Evolutionary conservation across 192 early-diverging fungal species (phyloP), one percentile per base, ranked within the genome.

Genomic region (Chytriomyces sp.): DNA sequence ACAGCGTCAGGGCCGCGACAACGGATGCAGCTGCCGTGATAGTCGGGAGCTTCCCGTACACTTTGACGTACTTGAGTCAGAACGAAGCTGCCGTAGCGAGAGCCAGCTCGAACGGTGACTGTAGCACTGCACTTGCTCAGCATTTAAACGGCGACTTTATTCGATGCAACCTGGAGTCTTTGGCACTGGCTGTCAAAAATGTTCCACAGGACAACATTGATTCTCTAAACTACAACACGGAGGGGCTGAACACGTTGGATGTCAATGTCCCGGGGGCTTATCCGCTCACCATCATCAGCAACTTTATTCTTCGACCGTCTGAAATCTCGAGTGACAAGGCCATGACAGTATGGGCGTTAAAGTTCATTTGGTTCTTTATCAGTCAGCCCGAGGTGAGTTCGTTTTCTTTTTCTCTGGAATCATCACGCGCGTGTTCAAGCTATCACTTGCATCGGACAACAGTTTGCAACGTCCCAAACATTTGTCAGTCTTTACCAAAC

Each of bases 291-390:
- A 28, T 76, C 13, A 48, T 76, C 13, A 26, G 46, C 16, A 76
- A 76, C 45, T 47, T 67, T 59, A 45, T 76, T 45, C 46, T 76
- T 46, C 8, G 63, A 18, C 44, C 46, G 45, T 49, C 63, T 20
- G 45, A 46, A 45, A 67, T 76, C 47, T 44, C 74, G 46, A 28
- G 44, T 23, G 64, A 67, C 64, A 28, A 49, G 8, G 49, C 28
- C 20, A 50, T 28, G 45, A 50, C 74, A 3, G 24, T 48, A 18
- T 46, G 16, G 45, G 45, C 64, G n/a, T 64, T 76, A 10, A 7
- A 46, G 46, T 76, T 76, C 47, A 50, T 76, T 9, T 76, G 74
- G 74, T 67, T n/a, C 20, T 48, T 72, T 2, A 45, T 72, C 53
- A 45, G n/a, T 10, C 8, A 43, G 4, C 18, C 20, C 18, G 46